Base-by-base conservation (phyloP, 1,284 basidiomycete species). In the Cryptococcus amylolentus region DNA sequence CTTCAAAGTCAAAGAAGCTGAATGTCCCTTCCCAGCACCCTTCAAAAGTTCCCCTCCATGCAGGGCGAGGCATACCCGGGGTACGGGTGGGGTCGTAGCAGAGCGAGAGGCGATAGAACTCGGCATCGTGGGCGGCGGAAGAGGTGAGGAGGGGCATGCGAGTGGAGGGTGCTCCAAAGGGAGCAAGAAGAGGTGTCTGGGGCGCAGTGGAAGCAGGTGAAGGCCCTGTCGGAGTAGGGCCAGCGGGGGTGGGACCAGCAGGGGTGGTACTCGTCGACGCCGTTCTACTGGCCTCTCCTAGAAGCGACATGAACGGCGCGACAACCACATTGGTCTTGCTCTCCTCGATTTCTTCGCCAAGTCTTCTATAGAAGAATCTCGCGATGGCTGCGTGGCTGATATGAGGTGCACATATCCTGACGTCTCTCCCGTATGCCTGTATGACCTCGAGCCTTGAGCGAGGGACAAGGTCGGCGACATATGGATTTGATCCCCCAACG, bases 1-100 rank as follows among this genome's bases (percentile, higher is more conserved):
- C 77, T 57, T 82, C 81, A 61, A 82, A 83, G 57, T 83, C 81
- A 63, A 83, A 80, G 20, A 47, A 48, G 51, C 73, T 71, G 57
- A 83, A 83, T 10, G 76, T 74, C 1, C 82, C 82, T 57, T 83
- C 82, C 82, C 82, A 83, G 20, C 74, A 75, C 1, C 82, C 82
- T 7, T 74, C 64, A 44, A 80, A 78, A 28, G 71, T 71, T 16
- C 80, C 79, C 9, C 70, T 63, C 71, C 73, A 78, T 44, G 70
- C 75, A 28, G 71, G 60, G 7, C 75, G 70, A n/a, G 70, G 67
- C 45, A 81, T 68, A 1, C 80, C 81, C 12, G 58, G 66, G 0
- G 71, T 72, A 8, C 20, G 52, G 28, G 50, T 64, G 0, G 81
- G 79, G 56, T 81, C 75, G 40, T 71, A 69, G 57, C 80, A 81